Evolutionary conservation across 2,329 filamentous ascomycete species (phyloP), one percentile per base, ranked within the genome.

Genomic region (Pseudonectria foliicola): DNA sequence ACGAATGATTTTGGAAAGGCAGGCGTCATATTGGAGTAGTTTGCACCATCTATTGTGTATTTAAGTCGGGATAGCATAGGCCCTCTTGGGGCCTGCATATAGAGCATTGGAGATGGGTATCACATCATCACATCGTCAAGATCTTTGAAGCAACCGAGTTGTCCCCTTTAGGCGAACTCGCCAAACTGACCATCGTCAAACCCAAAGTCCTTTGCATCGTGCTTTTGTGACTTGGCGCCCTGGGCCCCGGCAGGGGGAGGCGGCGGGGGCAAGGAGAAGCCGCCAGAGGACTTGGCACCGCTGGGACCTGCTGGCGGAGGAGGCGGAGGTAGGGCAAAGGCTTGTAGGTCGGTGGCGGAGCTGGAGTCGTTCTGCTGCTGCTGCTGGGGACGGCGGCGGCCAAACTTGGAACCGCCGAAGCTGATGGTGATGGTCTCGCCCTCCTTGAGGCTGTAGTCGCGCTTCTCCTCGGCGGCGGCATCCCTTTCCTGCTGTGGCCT

Each of bases 111-210:
- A 21, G 18, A 21, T 8, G 5, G 18, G 18, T 8, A 21, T 21
- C 18, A 21, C 18, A 21, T 21, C 18, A 21, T 21, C 18, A 21
- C 8, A 21, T 21, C 18, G 18, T 6, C 18, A 21, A 21, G 18
- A 21, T 6, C 8, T 6, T 5, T 8, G 8, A 21, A 8, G 18
- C 18, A 21, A 21, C 18, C 8, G 18, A 21, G 8, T 8, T 23
- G n/a, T 25, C 24, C 26, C 15, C 18, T 26, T 40, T 42, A 79
- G 31, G 73, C 73, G 63, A 93, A 93, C 61, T 93, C 86, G 13
- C 85, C 86, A 72, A 88, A 89, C 54, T 90, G 82, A 2, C 86
- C 87, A 56, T 94, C 85, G 52, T 93, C 86, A 50, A 92, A 92
- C 1, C 85, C 85, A 45, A 90, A 53, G 39, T 87, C 80, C 53